Evolutionary conservation across 345 rosid genomes (phyloP).

Genomic region (Noccaea caerulescens): DNA sequence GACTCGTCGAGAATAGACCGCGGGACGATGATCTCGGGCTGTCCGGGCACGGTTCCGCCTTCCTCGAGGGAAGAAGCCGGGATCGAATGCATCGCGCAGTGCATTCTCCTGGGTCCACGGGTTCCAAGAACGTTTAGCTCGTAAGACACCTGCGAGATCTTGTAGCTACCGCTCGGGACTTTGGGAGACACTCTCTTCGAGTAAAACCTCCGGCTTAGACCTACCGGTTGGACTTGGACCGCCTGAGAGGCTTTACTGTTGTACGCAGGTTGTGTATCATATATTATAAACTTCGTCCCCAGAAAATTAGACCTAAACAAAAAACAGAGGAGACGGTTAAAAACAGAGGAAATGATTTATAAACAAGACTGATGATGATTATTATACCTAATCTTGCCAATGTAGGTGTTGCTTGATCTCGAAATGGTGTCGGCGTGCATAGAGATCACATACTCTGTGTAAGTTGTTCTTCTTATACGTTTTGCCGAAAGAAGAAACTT

Average conservation of each 20-base stretch:
- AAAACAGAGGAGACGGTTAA: background rate
- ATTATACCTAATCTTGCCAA: slow-evolving; percentile 81
- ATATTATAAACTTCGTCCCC: slow-evolving; percentile 84
- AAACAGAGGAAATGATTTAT: background rate
- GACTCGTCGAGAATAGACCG: slow-evolving; percentile 79
- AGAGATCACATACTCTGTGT: slow-evolving; percentile 92
- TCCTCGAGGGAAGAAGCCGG: slow-evolving; percentile 76
- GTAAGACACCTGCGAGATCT: slow-evolving; percentile 78
- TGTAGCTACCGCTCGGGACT: slow-evolving; percentile 87
- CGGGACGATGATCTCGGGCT: slow-evolving; percentile 71
- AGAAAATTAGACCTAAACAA: slow-evolving; percentile 86
- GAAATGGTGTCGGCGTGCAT: slow-evolving; percentile 88
- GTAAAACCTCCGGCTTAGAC: slow-evolving; percentile 79
- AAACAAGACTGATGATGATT: background rate
- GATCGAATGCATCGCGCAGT: slow-evolving; percentile 79
- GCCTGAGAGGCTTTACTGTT: slow-evolving; percentile 59
- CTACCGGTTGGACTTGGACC: slow-evolving; percentile 58
- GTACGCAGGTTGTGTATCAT: slow-evolving; percentile 93
- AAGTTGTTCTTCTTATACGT: slow-evolving; percentile 82
- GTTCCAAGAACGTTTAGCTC: slow-evolving; percentile 95
- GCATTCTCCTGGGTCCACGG: slow-evolving; percentile 95
- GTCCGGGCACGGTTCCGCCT: slow-evolving; percentile 84
- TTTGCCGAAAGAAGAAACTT: slow-evolving; percentile 93
- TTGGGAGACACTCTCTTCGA: slow-evolving; percentile 90
- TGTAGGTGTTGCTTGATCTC: slow-evolving; percentile 82